Evolutionary conservation across 2,329 filamentous ascomycete genomes (phyloP).

Genomic region (Trematosphaeria pertusa): DNA sequence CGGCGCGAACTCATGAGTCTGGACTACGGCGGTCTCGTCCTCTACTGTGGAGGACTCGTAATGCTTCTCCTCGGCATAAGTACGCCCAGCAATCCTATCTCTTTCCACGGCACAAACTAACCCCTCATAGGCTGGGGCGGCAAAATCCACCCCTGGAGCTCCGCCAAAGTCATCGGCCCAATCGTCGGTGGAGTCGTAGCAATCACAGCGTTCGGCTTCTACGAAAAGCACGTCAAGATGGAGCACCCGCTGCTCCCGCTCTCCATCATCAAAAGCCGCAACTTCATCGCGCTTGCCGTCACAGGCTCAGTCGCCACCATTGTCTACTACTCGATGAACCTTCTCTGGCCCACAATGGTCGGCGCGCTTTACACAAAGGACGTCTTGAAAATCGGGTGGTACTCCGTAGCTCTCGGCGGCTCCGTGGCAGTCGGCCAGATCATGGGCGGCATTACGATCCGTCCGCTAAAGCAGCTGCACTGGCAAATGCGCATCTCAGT

Average conservation of each 20-base stretch:
- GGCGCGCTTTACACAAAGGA: conserved; percentile 29
- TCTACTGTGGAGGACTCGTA: conserved; percentile 55
- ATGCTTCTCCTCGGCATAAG: conserved; percentile 57
- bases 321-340: conserved; percentile 33
- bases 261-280: too few species aligned
- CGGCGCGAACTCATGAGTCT: conserved; percentile 47
- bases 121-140: conserved; percentile 53
- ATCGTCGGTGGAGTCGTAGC: conserved; percentile 42
- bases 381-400: conserved; percentile 34
- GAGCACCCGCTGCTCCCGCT: conserved; percentile 41
- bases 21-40: conserved; percentile 56
- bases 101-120: too few species aligned
- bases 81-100: too few species aligned
- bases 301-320: conserved; percentile 26
- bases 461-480: conserved; percentile 29
- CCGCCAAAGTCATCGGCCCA: conserved; percentile 43
- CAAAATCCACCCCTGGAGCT: conserved; percentile 44
- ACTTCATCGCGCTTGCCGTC: too few species aligned
- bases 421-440: conserved; percentile 40
- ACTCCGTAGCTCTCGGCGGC: conserved; percentile 32
- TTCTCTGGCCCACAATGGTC: conserved; percentile 43
- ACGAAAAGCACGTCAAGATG: conserved; percentile 33
- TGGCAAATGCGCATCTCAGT: conserved; percentile 27
- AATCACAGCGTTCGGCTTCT: conserved; percentile 41
- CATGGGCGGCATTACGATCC: conserved; percentile 32